Evolutionary conservation across 2,329 filamentous ascomycete species (phyloP).

Genomic region (Leptodontidium sp.): DNA sequence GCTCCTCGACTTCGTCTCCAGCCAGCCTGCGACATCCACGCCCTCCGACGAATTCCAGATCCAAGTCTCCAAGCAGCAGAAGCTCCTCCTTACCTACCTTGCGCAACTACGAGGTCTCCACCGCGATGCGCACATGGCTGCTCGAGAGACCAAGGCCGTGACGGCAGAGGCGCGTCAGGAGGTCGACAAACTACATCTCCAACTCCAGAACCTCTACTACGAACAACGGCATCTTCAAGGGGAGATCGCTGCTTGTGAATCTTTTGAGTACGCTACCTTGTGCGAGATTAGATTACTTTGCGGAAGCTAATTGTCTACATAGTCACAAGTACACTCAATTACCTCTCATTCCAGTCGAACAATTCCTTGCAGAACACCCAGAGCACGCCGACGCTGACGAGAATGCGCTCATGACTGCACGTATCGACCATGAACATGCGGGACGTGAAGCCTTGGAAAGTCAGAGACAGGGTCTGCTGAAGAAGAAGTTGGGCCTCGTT

Average conservation of each 20-base stretch:
- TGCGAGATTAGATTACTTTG: no score
- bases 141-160: conserved; percentile 83
- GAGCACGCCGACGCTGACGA: conserved; percentile 77
- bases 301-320: conserved; percentile 31
- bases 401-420: conserved; percentile 84
- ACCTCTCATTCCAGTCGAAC: conserved; percentile 82
- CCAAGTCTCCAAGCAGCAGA: conserved; percentile 78
- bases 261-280: conserved; percentile 75
- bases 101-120: conserved; percentile 84
- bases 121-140: conserved; percentile 79
- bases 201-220: conserved; percentile 95
- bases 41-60: conserved; percentile 59
- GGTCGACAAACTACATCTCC: conserved; percentile 89
- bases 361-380: conserved; percentile 80
- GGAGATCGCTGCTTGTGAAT: conserved; percentile 90
- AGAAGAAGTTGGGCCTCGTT: conserved; percentile 73
- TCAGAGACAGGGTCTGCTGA: conserved; percentile 79
- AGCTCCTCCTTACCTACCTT: conserved; percentile 79
- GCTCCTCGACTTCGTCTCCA: conserved; percentile 70
- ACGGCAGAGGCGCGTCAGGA: conserved; percentile 90
- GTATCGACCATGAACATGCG: conserved; percentile 88
- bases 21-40: conserved; percentile 53
- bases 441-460: conserved; percentile 88
- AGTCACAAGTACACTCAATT: conserved; percentile 90
- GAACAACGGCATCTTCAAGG: conserved; percentile 90